Evolutionary conservation across 768 basidiomycete genomes (phyloP), one percentile per base, ranked within the genome.

Genomic region (Trametes villosa): DNA sequence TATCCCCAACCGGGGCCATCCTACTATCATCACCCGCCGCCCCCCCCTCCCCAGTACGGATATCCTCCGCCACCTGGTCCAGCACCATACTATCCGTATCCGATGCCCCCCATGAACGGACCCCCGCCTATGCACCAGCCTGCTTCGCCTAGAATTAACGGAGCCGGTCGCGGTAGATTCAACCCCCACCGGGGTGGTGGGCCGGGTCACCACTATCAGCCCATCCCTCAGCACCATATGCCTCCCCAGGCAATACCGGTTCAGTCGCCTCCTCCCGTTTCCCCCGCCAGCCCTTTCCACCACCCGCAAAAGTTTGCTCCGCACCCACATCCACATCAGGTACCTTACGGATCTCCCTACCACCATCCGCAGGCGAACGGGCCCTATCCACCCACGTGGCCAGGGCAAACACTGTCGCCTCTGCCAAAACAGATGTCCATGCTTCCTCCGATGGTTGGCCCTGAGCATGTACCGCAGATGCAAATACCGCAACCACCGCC

Each of bases 351-450:
- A 2, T 67, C 72, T 4, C 59, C 72, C 8, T 73, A 71, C 54
- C 58, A 62, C 29, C 60, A 60, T 42, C 63, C 66, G 26, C 73
- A 71, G 48, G 68, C 68, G 9, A 68, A 66, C 53, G 67, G 69
- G 41, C 69, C 74, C 31, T 79, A 76, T 60, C 67, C 69, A n/a
- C 70, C 81, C 24, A 72, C 78, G 26, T 85, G 82, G 83, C 76
- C 78, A 40, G 62, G 74, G 46, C 78, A 79, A 57, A 78, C 80
- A 29, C 78, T 84, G 26, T 87, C 86, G 0, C 85, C 86, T 2
- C 67, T 86, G 26, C 87, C 87, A 59, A 87, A 87, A 74, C 87
- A 87, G 59, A 76, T 86, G 2, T 81, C 83, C 9, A 83, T 83
- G 67, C 65, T 66, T 6, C 63, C 67, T 4, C 61, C 67, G 3